These are phyloP conservation scores for Botrytis porri DNA, from an alignment of 2,329 filamentous ascomycete genomes.

Conservation along the genomic window DNA sequence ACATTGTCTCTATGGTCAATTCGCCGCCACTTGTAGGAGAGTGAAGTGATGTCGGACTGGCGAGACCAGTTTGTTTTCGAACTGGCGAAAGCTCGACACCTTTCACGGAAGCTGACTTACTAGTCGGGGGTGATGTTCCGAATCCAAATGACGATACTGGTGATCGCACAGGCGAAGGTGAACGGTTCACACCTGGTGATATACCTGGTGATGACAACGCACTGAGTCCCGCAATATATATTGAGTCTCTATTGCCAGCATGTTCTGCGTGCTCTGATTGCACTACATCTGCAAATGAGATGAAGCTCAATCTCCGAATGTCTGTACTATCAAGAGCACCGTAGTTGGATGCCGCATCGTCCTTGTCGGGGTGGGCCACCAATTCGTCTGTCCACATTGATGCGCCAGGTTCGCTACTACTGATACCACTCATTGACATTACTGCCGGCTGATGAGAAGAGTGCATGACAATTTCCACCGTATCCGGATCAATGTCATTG, in stretches of 20 bases:
- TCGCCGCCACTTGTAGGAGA: slow-evolving; percentile 61
- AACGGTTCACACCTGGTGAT: slow-evolving; percentile 53
- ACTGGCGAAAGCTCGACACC: slow-evolving; percentile 67
- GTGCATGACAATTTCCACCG: slow-evolving; percentile 90
- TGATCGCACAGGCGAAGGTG: slow-evolving; percentile 76
- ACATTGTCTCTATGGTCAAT: slow-evolving; percentile 89
- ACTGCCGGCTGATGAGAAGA: slow-evolving; percentile 76
- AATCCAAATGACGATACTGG: slow-evolving; percentile 69
- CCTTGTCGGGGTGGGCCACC: slow-evolving; percentile 51
- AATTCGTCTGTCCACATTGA: slow-evolving; percentile 43
- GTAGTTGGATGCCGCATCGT: slow-evolving; percentile 70
- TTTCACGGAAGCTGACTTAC: slow-evolving; percentile 71
- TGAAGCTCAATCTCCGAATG: slow-evolving; percentile 83
- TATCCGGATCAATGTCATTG: slow-evolving; percentile 76
- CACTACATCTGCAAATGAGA: slow-evolving; percentile 94
- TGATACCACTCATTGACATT: slow-evolving; percentile 58
- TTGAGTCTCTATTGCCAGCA: slow-evolving; percentile 62
- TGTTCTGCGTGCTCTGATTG: slow-evolving; percentile 73
- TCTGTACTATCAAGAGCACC: slow-evolving; percentile 74
- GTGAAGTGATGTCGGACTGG: slow-evolving; percentile 59
- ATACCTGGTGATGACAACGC: slow-evolving; percentile 48
- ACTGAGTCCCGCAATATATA: slow-evolving; percentile 66
- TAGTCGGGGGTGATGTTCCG: slow-evolving; percentile 71
- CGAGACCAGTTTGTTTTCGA: slow-evolving; percentile 48
- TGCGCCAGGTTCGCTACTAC: slow-evolving; percentile 40